Conservation (phyloP, 1,139 yeast species). For the Diutina sp. region DNA sequence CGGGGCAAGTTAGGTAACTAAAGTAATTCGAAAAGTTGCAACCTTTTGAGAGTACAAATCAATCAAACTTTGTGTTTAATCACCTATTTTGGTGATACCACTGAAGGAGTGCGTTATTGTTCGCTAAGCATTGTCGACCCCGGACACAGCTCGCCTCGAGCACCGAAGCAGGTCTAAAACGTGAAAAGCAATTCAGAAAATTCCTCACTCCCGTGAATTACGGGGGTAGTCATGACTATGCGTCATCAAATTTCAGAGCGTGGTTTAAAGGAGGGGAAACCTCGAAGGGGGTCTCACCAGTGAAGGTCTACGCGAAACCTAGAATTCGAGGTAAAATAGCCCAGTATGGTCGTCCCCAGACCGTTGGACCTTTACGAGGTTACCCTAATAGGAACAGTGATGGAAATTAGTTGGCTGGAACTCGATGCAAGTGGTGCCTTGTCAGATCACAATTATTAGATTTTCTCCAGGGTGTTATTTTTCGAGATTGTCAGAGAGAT, state of each 20-base stretch:
- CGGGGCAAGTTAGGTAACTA: background rate
- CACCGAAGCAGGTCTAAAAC: background rate
- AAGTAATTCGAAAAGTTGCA: too few relatives aligned
- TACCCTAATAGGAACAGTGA: background rate
- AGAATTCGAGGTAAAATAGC: background rate
- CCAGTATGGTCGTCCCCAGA: background rate
- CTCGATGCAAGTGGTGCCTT: background rate
- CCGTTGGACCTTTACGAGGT: background rate
- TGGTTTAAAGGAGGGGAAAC: background rate
- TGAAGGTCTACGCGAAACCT: background rate
- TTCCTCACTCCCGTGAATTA: background rate
- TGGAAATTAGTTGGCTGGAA: background rate
- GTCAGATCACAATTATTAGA: constrained; percentile 11
- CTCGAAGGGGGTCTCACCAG: background rate
- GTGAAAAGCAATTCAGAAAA: background rate
- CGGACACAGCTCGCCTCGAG: background rate
- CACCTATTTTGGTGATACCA: too few relatives aligned
- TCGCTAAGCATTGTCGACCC: too few relatives aligned
- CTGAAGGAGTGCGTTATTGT: too few relatives aligned
- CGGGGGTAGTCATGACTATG: background rate
- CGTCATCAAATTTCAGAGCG: background rate
- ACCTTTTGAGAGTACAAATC: too few relatives aligned
- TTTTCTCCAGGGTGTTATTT: constrained; percentile 16
- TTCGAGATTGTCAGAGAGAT: constrained; percentile 24
- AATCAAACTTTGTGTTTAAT: too few relatives aligned